Percentiles rank a stretch among this genome's conserved stretches.
Evolutionary conservation across 2,329 filamentous ascomycete genomes (phyloP).

Genomic region (Fusarium anguioides): DNA sequence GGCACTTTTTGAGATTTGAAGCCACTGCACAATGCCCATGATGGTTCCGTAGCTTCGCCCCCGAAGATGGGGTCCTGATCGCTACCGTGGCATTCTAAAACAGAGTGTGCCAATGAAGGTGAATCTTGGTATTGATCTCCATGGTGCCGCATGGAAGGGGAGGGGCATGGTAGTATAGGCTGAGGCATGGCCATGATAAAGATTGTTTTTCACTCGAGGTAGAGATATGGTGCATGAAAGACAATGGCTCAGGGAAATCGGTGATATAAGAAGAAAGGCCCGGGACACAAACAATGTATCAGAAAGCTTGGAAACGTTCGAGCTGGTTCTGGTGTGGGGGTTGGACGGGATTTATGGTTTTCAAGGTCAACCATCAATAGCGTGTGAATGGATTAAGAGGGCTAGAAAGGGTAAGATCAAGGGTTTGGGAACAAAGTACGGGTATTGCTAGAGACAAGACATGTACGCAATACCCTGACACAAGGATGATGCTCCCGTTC

Average conservation of each 20-base stretch:
- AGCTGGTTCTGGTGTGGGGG: slow-evolving; percentile 42
- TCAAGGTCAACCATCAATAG: slow-evolving; percentile 27
- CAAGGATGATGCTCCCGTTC: slow-evolving; percentile 37
- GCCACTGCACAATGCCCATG: neutral
- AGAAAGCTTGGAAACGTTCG: slow-evolving; percentile 21
- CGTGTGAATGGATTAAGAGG: slow-evolving; percentile 29
- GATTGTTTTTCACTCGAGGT: neutral
- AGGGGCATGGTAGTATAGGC: slow-evolving; percentile 1
- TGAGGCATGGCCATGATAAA: slow-evolving; percentile 25
- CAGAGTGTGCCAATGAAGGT: neutral
- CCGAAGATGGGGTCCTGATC: neutral
- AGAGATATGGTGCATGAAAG: neutral
- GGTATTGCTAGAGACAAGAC: slow-evolving; percentile 32
- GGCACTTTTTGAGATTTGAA: slow-evolving; percentile 52
- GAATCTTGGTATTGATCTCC: neutral
- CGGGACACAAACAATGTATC: slow-evolving; percentile 27
- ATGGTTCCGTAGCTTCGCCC: neutral
- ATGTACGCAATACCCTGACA: slow-evolving; percentile 30
- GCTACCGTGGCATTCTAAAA: neutral
- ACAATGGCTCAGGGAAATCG: neutral
- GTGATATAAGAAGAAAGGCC: slow-evolving; percentile 5
- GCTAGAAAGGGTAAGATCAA: slow-evolving; percentile 40
- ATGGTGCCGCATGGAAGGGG: neutral
- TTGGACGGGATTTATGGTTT: slow-evolving; percentile 51
- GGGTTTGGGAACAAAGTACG: slow-evolving; percentile 34